These are phyloP conservation scores for Cyclocybe aegerita DNA, from an alignment of 768 basidiomycete genomes.

Conservation along the genomic window DNA sequence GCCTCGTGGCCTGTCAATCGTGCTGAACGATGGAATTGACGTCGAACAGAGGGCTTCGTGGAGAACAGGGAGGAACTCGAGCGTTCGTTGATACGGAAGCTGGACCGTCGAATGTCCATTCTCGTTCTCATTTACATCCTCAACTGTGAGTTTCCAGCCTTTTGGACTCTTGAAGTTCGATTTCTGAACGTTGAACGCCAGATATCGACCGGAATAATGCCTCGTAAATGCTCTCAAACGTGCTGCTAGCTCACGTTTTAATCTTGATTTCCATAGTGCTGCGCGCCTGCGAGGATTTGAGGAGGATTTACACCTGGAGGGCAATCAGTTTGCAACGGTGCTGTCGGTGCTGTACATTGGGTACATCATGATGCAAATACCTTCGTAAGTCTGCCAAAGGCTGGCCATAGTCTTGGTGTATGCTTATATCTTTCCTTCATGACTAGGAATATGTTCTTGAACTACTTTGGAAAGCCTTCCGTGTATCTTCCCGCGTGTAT, in stretches of 20 bases:
- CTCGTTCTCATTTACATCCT: constrained; percentile 53
- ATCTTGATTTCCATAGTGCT: constrained; percentile 40
- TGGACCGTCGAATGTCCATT: constrained; percentile 59
- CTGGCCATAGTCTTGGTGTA: not conserved
- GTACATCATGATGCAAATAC: constrained; percentile 80
- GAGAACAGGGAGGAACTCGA: constrained; percentile 47
- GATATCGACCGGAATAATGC: constrained; percentile 80
- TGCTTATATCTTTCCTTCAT: not conserved
- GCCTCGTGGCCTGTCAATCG: not conserved
- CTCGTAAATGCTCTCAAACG: constrained; percentile 35
- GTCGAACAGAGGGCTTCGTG: not conserved
- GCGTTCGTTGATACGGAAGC: constrained; percentile 49
- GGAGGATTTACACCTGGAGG: constrained; percentile 60
- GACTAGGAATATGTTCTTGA: constrained; percentile 72
- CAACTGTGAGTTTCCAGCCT: constrained; percentile 37
- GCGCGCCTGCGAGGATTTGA: constrained; percentile 75
- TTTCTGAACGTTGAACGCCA: not conserved
- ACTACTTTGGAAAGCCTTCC: constrained; percentile 67
- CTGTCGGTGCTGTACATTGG: constrained; percentile 71
- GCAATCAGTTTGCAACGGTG: constrained; percentile 60
- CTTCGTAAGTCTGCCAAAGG: constrained; percentile 49
- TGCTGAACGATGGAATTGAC: constrained; percentile 1
- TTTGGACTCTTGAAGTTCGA: not conserved
- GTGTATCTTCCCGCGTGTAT: constrained; percentile 68
- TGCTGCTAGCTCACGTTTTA: not conserved